These are phyloP conservation scores for Calycina marina DNA, from an alignment of 2,329 filamentous ascomycete genomes.

Conservation along the genomic window DNA sequence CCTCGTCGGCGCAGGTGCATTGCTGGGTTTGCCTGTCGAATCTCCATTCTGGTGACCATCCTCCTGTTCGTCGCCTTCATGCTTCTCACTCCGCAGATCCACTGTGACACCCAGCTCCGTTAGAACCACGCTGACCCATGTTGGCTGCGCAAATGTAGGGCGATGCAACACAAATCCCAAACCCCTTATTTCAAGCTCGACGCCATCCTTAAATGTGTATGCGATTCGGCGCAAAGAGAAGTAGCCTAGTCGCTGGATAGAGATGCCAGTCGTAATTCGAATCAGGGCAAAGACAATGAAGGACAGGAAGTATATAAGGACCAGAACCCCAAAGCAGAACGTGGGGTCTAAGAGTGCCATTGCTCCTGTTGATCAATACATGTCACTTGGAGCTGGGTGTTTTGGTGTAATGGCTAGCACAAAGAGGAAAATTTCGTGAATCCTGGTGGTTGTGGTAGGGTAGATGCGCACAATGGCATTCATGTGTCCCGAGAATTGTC, in stretches of 20 bases:
- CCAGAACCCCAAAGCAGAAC: constrained; percentile 72
- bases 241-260: constrained; percentile 89
- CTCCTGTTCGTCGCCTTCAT: constrained; percentile 10
- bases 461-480: too few species aligned
- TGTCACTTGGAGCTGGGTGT: constrained; percentile 11
- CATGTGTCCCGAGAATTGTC: too few species aligned
- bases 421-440: background rate
- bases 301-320: constrained; percentile 77
- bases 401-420: background rate
- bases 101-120: constrained; percentile 75
- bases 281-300: constrained; percentile 90
- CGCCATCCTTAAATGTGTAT: constrained; percentile 77
- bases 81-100: constrained; percentile 53
- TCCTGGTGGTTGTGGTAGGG: too few species aligned
- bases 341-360: constrained; percentile 61
- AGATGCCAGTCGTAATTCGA: constrained; percentile 83
- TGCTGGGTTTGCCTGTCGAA: constrained; percentile 13
- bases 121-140: constrained; percentile 84
- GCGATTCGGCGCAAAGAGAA: constrained; percentile 81
- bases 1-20: constrained; percentile 10
- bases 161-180: constrained; percentile 80
- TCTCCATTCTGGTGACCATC: constrained; percentile 16
- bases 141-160: constrained; percentile 92
- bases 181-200: constrained; percentile 79
- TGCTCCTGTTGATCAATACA: constrained; percentile 9